These are phyloP conservation scores for Diaporthe amygdali DNA, from an alignment of 2,329 filamentous ascomycete genomes.

Conservation along the genomic window DNA sequence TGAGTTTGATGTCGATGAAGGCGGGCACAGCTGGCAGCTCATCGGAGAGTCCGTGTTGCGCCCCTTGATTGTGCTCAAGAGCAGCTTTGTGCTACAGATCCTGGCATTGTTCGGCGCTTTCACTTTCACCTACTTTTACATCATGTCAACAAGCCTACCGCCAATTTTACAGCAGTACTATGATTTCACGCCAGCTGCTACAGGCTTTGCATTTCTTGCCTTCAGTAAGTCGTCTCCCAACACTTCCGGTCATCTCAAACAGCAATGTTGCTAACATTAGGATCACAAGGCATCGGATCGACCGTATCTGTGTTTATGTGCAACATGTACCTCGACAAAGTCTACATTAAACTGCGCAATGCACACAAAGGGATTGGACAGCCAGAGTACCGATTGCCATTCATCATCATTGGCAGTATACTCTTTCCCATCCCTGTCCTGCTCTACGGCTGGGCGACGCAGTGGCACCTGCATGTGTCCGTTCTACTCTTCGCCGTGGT, in stretches of 20 bases:
- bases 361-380: conserved; percentile 44
- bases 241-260: too few relatives aligned
- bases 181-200: conserved; percentile 53
- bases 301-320: conserved; percentile 52
- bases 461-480: conserved; percentile 46
- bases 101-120: conserved; percentile 52
- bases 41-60: conserved; percentile 48
- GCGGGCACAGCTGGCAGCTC: conserved; percentile 31
- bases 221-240: conserved; percentile 48
- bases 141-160: conserved; percentile 59
- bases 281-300: conserved; percentile 50
- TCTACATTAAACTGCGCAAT: conserved; percentile 55
- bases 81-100: conserved; percentile 58
- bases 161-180: conserved; percentile 55
- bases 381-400: conserved; percentile 61
- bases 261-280: conserved; percentile 22
- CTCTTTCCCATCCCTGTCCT: conserved; percentile 49
- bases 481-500: conserved; percentile 49
- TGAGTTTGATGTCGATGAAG: conserved; percentile 35
- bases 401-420: conserved; percentile 52
- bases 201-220: conserved; percentile 57
- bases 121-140: conserved; percentile 57
- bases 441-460: conserved; percentile 57
- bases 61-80: conserved; percentile 51
- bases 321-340: conserved; percentile 56